Percentiles rank a stretch among this genome's conserved stretches.
Evolutionary conservation across 169 alveolate species (phyloP).

Genomic region (Plasmodium relictum): DNA sequence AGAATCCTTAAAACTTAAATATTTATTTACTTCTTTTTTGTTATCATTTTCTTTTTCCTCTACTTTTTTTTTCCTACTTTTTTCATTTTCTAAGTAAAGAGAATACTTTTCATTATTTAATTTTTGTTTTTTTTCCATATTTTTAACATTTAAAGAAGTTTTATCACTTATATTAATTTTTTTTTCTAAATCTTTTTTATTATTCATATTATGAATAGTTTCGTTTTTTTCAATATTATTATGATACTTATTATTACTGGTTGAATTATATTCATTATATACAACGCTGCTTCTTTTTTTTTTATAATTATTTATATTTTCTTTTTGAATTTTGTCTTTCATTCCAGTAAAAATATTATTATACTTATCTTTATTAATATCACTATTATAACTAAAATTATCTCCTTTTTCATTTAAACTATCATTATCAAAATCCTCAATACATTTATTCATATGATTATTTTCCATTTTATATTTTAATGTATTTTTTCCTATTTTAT

Average conservation of each 20-base stretch:
- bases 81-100: slow-evolving; percentile 5
- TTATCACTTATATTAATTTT: slow-evolving; percentile 28
- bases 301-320: slow-evolving; percentile 2
- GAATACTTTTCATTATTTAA: slow-evolving; percentile 15
- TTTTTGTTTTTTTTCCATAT: slow-evolving; percentile 8
- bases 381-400: background rate
- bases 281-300: slow-evolving; percentile 12
- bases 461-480: too few species aligned
- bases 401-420: background rate
- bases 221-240: background rate
- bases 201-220: background rate
- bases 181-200: background rate
- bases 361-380: background rate
- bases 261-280: slow-evolving; percentile 23
- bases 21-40: background rate
- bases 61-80: background rate
- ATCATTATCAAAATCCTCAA: background rate
- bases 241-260: slow-evolving; percentile 14
- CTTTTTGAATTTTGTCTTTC: background rate
- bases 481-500: slow-evolving; percentile 7
- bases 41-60: background rate
- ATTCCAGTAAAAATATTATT: slow-evolving; percentile 1
- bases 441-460: background rate
- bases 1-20: background rate
- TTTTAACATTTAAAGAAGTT: slow-evolving; percentile 5